Base-by-base conservation (phyloP, 257 asterid genomes). In the Nicotiana paniculata region DNA sequence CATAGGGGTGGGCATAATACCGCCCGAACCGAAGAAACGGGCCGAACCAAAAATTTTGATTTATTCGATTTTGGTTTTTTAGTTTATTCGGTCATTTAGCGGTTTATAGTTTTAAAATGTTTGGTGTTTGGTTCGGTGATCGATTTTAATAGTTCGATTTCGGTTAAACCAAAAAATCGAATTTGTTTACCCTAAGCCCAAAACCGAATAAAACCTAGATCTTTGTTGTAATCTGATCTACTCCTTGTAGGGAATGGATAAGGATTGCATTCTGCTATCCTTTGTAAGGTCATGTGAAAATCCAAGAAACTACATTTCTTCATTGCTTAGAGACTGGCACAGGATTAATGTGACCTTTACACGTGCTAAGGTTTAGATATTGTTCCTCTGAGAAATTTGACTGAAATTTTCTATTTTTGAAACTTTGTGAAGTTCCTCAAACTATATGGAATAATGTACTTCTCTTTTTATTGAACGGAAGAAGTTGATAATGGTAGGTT, bases 321-420 rank as follows among this genome's bases (percentile, higher is more conserved):
- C 99, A 37, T 86, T 96, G 89, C 99, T 96, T n/a, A 98, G 99
- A 66, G 99, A 96, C 87, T 96, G 98, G 98, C 99, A 92, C 90
- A 86, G 99, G 80, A 96, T 92, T 79, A 96, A 96, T 24, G 99
- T 96, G 65, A 98, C 99, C 83, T 92, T 96, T 77, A 96, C 99
- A n/a, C 97, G 98, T 37, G 97, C 99, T 58, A 94, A 94, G 97
- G 98, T 93, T 83, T 65, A 43, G 57, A 81, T 85, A 55, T 0
- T 33, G 32, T 58, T 82, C 28, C 37, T 59, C n/a, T 28, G 46
- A 39, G 46, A 6, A 0, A 39, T 39, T 39, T 24, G 63, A 64
- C 28, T 53, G 7, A 12, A 51, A 21, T 10, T 65, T 39, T 9
- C 8, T 82, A 37, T 53, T 24, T 35, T 11, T 77, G 57, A 13